Conservation (phyloP, 1,284 basidiomycete species). For the Naganishia albida region DNA sequence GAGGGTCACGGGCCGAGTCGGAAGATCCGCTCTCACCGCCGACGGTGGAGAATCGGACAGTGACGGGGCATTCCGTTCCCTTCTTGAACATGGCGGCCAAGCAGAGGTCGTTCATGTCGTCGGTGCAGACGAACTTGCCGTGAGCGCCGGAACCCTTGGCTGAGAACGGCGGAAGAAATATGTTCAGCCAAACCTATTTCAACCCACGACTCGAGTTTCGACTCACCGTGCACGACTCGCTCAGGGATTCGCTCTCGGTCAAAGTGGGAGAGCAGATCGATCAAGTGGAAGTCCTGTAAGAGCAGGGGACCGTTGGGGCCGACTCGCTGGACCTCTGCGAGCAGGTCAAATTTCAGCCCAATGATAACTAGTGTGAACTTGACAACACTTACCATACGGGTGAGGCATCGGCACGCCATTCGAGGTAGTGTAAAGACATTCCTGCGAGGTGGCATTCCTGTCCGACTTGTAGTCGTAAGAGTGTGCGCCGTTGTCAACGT, state of each 20-base stretch:
- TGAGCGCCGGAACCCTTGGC: conserved; percentile 84
- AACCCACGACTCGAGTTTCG: neutral
- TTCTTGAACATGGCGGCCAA: conserved; percentile 72
- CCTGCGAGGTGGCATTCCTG: conserved; percentile 36
- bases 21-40: conserved; percentile 78
- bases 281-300: conserved; percentile 86
- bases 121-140: conserved; percentile 84
- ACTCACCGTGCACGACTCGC: conserved; percentile 66
- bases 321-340: conserved; percentile 69
- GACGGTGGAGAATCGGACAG: conserved; percentile 57
- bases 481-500: conserved; percentile 9
- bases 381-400: conserved; percentile 39
- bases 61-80: conserved; percentile 64
- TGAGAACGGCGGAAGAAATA: conserved; percentile 56
- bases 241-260: conserved; percentile 93
- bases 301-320: conserved; percentile 77
- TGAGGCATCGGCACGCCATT: conserved; percentile 70
- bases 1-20: conserved; percentile 70
- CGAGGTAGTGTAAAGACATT: conserved; percentile 72
- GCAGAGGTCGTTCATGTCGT: conserved; percentile 77
- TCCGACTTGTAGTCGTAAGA: conserved; percentile 38
- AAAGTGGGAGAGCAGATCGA: conserved; percentile 86
- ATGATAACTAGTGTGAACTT: neutral
- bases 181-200: too few species aligned
- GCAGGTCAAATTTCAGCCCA: conserved; percentile 52